A percentile compares a stretch with the other conserved stretches of the same genome.
phyloP scores from a whole-genome alignment of 352 stramenopile species.

The Pythium guiyangense region DNA sequence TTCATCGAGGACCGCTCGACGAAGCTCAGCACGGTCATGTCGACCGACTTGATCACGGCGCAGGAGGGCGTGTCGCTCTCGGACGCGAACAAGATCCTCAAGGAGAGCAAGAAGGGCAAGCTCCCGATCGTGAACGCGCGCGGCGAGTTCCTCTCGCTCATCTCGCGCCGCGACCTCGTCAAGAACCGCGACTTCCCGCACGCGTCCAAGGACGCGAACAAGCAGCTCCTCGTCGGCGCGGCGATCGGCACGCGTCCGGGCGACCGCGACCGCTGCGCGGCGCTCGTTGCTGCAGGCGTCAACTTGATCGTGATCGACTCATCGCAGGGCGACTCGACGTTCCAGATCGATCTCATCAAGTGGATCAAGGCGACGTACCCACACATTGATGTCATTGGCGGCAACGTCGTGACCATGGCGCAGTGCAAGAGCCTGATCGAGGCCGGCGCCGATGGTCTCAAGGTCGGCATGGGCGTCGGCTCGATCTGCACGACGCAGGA shows the following conservation, averaged over 20 bases:
- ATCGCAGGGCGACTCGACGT: constrained; percentile 97
- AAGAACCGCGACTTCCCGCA: constrained; percentile 98
- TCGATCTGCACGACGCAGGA: constrained; percentile 99
- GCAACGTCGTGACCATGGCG: constrained; percentile 98
- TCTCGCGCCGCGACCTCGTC: constrained; percentile 97
- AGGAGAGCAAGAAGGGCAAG: constrained; percentile 99
- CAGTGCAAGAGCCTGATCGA: constrained; percentile 99
- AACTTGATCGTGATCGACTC: constrained; percentile 99
- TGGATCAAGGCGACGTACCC: constrained; percentile 96
- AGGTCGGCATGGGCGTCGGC: constrained; percentile 99
- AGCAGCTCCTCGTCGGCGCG: constrained; percentile 97
- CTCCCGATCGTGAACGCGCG: constrained; percentile 98
- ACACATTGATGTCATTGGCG: constrained; percentile 97
- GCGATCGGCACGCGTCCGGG: constrained; percentile 97
- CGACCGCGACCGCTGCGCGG: constrained; percentile 92
- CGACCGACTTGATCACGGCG: constrained; percentile 90
- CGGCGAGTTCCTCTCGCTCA: constrained; percentile 97
- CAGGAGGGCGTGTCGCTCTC: constrained; percentile 93
- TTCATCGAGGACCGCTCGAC: constrained; percentile 95
- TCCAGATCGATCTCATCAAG: constrained; percentile 87
- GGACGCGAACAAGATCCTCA: constrained; percentile 98
- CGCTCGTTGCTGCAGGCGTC: constrained; percentile 93
- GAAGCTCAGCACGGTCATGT: constrained; percentile 87
- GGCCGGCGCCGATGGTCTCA: constrained; percentile 97
- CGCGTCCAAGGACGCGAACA: constrained; percentile 97